A percentile compares a stretch with the other conserved stretches of the same genome.
Evolutionary conservation across 805 yeast genomes (phyloP).

Genomic region (Saccharomycopsis sp.): DNA sequence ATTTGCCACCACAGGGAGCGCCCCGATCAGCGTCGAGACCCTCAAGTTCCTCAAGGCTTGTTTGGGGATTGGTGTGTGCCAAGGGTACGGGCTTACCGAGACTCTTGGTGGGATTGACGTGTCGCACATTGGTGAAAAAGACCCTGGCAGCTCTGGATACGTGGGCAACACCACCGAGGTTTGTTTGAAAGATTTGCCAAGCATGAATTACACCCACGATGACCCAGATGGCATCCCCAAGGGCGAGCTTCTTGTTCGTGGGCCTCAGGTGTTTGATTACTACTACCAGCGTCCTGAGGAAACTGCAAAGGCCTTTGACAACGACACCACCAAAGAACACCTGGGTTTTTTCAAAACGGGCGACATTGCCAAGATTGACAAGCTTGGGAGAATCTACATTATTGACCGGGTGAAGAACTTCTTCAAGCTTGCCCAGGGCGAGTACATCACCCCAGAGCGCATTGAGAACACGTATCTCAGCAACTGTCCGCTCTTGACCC

Average conservation of each 20-base stretch:
- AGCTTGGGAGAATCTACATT: slow-evolving; percentile 39
- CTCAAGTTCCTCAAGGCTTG: slow-evolving; percentile 45
- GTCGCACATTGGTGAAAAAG: slow-evolving; percentile 31
- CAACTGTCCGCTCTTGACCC: slow-evolving; percentile 33
- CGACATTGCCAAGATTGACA: slow-evolving; percentile 42
- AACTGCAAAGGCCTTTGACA: slow-evolving; percentile 35
- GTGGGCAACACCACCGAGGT: slow-evolving; percentile 38
- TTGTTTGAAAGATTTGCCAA: slow-evolving; percentile 39
- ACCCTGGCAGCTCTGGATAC: slow-evolving; percentile 33
- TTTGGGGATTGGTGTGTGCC: slow-evolving; percentile 36
- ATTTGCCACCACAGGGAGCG: slow-evolving; percentile 39
- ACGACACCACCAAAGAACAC: too few relatives aligned
- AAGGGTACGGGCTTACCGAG: slow-evolving; percentile 52
- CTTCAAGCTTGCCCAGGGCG: slow-evolving; percentile 46
- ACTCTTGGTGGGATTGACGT: slow-evolving; percentile 38
- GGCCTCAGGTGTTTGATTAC: slow-evolving; percentile 44
- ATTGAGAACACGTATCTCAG: slow-evolving; percentile 49
- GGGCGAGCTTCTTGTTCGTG: slow-evolving; percentile 47
- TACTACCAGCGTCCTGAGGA: slow-evolving; percentile 43
- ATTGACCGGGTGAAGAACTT: slow-evolving; percentile 50
- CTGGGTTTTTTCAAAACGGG: slow-evolving; percentile 56
- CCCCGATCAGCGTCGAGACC: slow-evolving; percentile 50
- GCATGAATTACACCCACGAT: slow-evolving; percentile 30
- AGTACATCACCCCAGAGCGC: slow-evolving; percentile 59
- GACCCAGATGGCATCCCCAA: slow-evolving; percentile 24